Evolutionary conservation across 2,329 filamentous ascomycete species (phyloP).

Genomic region (Aureobasidium sp.): DNA sequence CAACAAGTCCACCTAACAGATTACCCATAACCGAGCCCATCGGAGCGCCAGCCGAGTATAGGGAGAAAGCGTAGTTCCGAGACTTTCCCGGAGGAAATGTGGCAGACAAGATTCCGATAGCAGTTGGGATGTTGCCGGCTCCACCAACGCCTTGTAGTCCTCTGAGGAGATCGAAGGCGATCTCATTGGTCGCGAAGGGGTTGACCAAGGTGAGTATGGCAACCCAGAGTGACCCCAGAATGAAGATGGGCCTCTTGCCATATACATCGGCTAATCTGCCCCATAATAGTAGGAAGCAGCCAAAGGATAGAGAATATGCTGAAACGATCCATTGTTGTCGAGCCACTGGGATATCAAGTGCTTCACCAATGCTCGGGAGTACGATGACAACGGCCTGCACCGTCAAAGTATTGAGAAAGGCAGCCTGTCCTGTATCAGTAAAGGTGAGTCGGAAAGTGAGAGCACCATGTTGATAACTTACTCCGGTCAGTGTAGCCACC

Average conservation of each 20-base stretch:
- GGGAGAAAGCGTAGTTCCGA: constrained; percentile 62
- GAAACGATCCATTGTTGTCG: constrained; percentile 52
- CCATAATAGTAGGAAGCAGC: constrained; percentile 60
- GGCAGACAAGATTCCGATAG: constrained; percentile 59
- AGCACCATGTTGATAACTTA: not conserved
- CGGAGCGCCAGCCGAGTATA: constrained; percentile 55
- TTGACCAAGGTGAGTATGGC: constrained; percentile 50
- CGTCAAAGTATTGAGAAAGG: constrained; percentile 17
- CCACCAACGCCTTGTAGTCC: constrained; percentile 60
- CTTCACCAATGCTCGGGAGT: constrained; percentile 23
- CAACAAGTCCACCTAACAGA: constrained; percentile 54
- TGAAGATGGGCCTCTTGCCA: constrained; percentile 56
- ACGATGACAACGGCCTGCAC: constrained; percentile 27
- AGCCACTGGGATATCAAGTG: constrained; percentile 24
- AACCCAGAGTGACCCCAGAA: constrained; percentile 55
- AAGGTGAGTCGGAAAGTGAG: no score
- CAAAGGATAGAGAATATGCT: constrained; percentile 56
- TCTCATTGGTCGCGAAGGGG: constrained; percentile 58
- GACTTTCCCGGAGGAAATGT: constrained; percentile 59
- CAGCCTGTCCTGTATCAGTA: not conserved
- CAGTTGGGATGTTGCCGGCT: constrained; percentile 61
- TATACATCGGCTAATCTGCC: constrained; percentile 59
- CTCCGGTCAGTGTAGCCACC: constrained; percentile 22
- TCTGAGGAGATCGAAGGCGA: constrained; percentile 58
- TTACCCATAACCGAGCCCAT: constrained; percentile 58